A percentile compares a stretch with the other conserved stretches of the same genome.
These are phyloP conservation scores for Aquilaria malaccensis DNA, from an alignment of 345 rosid genomes.

Conservation along the genomic window DNA sequence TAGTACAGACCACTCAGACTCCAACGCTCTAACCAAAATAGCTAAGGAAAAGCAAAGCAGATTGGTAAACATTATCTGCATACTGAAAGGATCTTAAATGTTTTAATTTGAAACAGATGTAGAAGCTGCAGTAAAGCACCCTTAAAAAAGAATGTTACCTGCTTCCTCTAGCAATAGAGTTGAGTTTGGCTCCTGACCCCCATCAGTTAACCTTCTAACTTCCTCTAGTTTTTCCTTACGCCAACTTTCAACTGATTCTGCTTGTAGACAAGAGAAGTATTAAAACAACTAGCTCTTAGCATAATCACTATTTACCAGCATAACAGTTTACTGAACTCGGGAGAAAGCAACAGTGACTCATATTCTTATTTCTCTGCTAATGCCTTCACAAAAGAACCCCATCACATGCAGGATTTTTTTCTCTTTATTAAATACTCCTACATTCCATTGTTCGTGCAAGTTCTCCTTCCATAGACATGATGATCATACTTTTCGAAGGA, in stretches of 20 bases:
- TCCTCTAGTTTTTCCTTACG: slow-evolving; percentile 71
- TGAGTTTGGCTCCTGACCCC: slow-evolving; percentile 38
- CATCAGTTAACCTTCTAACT: slow-evolving; percentile 42
- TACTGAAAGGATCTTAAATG: neutral
- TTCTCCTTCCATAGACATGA: too few species aligned
- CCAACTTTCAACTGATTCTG: slow-evolving; percentile 90
- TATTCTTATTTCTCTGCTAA: too few species aligned
- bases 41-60: slow-evolving; percentile 27
- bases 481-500: too few species aligned
- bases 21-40: slow-evolving; percentile 64
- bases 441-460: too few species aligned
- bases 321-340: too few species aligned
- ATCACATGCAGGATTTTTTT: too few species aligned
- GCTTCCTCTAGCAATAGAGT: slow-evolving; percentile 58
- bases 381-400: too few species aligned
- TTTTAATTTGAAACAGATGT: slow-evolving; percentile 3
- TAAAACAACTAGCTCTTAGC: slow-evolving; percentile 9
- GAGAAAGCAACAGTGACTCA: too few species aligned
- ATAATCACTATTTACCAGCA: too few species aligned
- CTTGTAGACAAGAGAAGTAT: slow-evolving; percentile 20
- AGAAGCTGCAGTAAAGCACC: slow-evolving; percentile 8
- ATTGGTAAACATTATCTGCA: slow-evolving; percentile 3
- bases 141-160: slow-evolving; percentile 33
- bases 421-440: too few species aligned
- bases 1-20: slow-evolving; percentile 67